Conservation (phyloP, 441 rosid genomes). For the Hura crepitans region DNA sequence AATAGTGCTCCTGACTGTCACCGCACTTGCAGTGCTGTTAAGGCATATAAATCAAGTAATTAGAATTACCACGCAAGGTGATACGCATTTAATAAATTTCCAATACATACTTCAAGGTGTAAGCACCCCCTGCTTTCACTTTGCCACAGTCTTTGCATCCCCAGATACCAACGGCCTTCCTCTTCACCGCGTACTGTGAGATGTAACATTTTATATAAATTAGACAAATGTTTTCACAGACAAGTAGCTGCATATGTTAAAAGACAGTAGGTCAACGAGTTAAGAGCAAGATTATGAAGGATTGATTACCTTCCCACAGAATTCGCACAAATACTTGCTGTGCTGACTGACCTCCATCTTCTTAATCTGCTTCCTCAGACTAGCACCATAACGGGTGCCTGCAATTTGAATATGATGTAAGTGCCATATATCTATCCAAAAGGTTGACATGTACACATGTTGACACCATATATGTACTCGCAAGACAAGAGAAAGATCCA, state of each 20-base stretch:
- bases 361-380: slow-evolving; percentile 94
- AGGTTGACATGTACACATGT: neutral
- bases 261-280: neutral
- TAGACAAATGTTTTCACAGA: neutral
- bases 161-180: slow-evolving; percentile 92
- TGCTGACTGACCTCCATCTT: slow-evolving; percentile 85
- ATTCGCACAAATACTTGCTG: slow-evolving; percentile 94
- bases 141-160: slow-evolving; percentile 91
- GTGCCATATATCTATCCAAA: neutral
- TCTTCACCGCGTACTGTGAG: slow-evolving; percentile 69
- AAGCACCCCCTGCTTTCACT: slow-evolving; percentile 92
- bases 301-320: slow-evolving; percentile 74
- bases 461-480: neutral
- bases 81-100: neutral
- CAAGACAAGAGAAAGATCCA: neutral
- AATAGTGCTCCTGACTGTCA: slow-evolving; percentile 79
- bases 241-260: too few relatives aligned
- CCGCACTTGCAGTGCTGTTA: slow-evolving; percentile 82
- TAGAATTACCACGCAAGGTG: neutral
- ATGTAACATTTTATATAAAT: neutral
- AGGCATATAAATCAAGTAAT: neutral
- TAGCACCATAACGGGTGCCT: slow-evolving; percentile 93
- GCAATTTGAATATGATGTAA: neutral
- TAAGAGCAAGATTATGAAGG: neutral
- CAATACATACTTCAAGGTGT: slow-evolving; percentile 70